Conservation (phyloP, 331 rosid species). For the Stylosanthes scabra region DNA sequence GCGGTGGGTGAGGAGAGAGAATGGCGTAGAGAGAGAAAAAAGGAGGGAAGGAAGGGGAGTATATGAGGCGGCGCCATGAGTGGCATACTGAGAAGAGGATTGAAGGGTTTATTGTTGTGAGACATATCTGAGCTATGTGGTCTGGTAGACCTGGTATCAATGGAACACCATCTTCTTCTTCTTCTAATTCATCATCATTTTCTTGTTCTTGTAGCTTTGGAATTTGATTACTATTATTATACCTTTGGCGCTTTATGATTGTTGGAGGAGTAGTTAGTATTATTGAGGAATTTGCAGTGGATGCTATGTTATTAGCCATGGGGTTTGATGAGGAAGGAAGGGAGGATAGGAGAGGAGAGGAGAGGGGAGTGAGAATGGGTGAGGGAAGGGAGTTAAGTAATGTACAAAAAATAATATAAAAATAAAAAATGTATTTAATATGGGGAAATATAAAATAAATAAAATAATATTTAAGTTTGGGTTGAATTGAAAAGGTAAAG, state of each 20-base stretch:
- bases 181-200: background rate
- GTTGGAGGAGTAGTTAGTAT: background rate
- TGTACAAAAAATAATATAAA: too few relatives aligned
- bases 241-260: background rate
- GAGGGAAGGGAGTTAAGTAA: too few relatives aligned
- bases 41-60: conserved; percentile 74
- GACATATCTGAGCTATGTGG: conserved; percentile 70
- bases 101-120: conserved; percentile 54
- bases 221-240: background rate
- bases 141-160: conserved; percentile 78
- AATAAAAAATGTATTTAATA: too few relatives aligned
- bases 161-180: background rate
- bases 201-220: background rate
- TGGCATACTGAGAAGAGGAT: conserved; percentile 59
- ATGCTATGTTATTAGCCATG: conserved; percentile 25
- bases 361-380: background rate
- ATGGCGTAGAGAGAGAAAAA: conserved; percentile 72
- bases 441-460: too few relatives aligned
- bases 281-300: conserved; percentile 9
- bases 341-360: background rate
- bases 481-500: conserved; percentile 35
- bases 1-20: conserved; percentile 31
- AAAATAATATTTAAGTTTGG: background rate
- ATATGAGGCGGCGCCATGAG: conserved; percentile 82
- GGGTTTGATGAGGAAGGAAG: background rate